Evolutionary conservation across 2,329 filamentous ascomycete species (phyloP), one percentile per base, ranked within the genome.

Genomic region (Calonectria multiphialidica): DNA sequence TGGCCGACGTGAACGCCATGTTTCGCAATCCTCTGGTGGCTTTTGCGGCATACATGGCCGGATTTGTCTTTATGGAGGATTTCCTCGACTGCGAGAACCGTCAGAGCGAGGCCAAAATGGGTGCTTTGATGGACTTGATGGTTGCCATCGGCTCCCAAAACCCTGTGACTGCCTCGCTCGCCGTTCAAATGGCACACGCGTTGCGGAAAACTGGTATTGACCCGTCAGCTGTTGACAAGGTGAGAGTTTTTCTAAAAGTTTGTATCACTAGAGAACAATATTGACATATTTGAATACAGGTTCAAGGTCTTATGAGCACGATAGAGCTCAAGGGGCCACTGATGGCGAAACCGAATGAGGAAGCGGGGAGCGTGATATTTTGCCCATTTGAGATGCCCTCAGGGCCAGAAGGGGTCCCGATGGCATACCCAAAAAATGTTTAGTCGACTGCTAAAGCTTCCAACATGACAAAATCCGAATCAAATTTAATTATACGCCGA

Each of bases 1-100:
- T 93, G 9, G 30, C 68, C 8, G 80, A 77, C 45, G 81, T 76
- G 8, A 74, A 73, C 5, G 64, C 72, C 66, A 67, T 76, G 18
- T 76, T 94, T 88, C 90, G 92, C 84, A 94, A 93, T 73, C 92
- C 93, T 0, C 93, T 94, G 80, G 88, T 93, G 75, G 90, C 91
- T 0, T 94, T 94, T 82, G 93, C 92, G 74, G 86, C 94, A 8
- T 95, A 94, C 78, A 92, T 94, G 61, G 91, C 93, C 10, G 91
- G 92, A 15, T 88, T 91, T 30, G 93, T 94, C 0, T 94, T 94
- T 74, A 87, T 94, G 1, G 92, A 94, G 74, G 93, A 94, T 76
- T 86, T 93, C 18, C 91, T 91, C 75, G 90, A 88, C 45, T 88
- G 90, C 0, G 87, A 90, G n/a, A 91, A 93, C 2, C 49, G 35